Evolutionary conservation across 371 early-diverging fungal genomes (phyloP).

Genomic region (Apophysomyces variabilis): DNA sequence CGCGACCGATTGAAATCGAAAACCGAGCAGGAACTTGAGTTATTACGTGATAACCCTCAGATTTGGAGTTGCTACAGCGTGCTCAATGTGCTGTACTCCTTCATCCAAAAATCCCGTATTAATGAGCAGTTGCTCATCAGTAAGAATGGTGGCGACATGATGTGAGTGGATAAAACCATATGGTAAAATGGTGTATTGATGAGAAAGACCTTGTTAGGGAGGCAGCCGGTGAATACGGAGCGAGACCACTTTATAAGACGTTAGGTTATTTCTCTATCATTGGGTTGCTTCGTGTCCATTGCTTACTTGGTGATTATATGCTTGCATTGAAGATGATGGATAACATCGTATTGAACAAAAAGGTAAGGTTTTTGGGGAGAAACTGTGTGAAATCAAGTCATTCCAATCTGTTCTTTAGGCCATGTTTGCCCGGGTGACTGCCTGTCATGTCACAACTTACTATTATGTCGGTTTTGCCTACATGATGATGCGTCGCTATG

Average conservation of each 20-base stretch:
- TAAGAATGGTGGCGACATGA: constrained; percentile 89
- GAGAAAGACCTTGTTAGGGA: constrained; percentile 36
- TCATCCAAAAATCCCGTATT: constrained; percentile 93
- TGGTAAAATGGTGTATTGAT: not conserved
- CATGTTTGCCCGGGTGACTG: constrained; percentile 91
- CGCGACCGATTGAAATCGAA: constrained; percentile 85
- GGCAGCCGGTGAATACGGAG: constrained; percentile 80
- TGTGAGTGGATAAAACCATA: constrained; percentile 26
- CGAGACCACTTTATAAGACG: constrained; percentile 89
- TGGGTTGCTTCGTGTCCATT: constrained; percentile 93
- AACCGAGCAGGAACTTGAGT: constrained; percentile 78
- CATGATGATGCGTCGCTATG: constrained; percentile 96
- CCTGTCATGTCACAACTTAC: constrained; percentile 95
- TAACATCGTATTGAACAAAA: constrained; percentile 91
- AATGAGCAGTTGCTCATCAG: constrained; percentile 87
- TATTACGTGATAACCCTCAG: constrained; percentile 83
- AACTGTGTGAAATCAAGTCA: too few relatives aligned
- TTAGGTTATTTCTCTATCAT: constrained; percentile 96
- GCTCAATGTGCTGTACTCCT: constrained; percentile 91
- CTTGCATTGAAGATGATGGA: constrained; percentile 95
- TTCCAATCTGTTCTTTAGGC: constrained; percentile 50
- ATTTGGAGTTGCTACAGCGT: constrained; percentile 96
- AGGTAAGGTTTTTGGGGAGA: constrained; percentile 36
- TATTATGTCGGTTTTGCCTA: constrained; percentile 97
- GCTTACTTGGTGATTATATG: constrained; percentile 92